phyloP scores from a whole-genome alignment of 108 stramenopile species.

The Mediolabrus comicus region DNA sequence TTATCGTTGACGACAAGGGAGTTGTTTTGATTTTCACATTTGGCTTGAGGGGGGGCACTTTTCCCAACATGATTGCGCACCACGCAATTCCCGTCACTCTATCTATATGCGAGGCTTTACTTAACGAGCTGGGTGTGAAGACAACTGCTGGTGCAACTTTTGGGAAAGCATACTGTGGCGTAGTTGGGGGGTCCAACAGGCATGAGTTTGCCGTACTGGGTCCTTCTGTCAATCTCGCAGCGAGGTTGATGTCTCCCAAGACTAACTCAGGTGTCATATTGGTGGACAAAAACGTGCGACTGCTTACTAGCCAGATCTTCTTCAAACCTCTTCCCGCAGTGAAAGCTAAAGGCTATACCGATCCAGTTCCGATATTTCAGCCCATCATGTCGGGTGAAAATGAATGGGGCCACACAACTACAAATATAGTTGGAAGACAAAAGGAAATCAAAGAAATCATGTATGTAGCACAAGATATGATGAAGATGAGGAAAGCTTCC shows the following conservation, averaged over 20 bases:
- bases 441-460: conserved; percentile 55
- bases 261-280: conserved; percentile 62
- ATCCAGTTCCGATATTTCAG: conserved; percentile 73
- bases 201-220: conserved; percentile 78
- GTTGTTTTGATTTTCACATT: conserved; percentile 74
- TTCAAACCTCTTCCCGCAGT: conserved; percentile 67
- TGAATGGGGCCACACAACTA: conserved; percentile 43
- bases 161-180: conserved; percentile 75
- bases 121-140: conserved; percentile 56
- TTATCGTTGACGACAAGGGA: conserved; percentile 83
- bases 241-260: conserved; percentile 59
- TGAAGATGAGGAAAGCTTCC: not conserved
- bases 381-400: conserved; percentile 50
- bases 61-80: conserved; percentile 70
- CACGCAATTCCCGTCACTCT: conserved; percentile 64
- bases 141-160: conserved; percentile 62
- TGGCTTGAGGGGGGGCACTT: conserved; percentile 72
- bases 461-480: conserved; percentile 46
- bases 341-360: conserved; percentile 66
- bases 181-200: conserved; percentile 63
- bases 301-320: conserved; percentile 46
- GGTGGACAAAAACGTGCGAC: conserved; percentile 62
- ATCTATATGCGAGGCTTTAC: conserved; percentile 55
- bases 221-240: conserved; percentile 74
- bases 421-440: conserved; percentile 62